Percentiles rank a stretch among this genome's conserved stretches.
These are phyloP conservation scores for Zygoascus sp. DNA, from an alignment of 1,139 yeast species.

Conservation along the genomic window DNA sequence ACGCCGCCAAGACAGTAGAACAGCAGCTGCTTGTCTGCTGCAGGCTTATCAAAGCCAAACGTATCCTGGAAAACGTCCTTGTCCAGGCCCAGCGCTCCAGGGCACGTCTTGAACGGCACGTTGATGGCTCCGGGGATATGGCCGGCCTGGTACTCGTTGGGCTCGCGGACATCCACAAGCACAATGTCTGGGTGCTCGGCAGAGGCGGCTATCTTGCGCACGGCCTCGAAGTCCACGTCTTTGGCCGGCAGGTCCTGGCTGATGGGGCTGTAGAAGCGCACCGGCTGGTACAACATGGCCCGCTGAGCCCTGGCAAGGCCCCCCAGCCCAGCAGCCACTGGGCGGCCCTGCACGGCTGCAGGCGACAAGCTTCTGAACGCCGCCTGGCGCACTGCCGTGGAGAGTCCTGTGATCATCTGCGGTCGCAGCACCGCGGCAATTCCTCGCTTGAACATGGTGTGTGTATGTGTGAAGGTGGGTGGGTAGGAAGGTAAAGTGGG, in stretches of 20 bases:
- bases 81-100: slow-evolving; percentile 84
- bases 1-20: slow-evolving; percentile 94
- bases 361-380: not conserved
- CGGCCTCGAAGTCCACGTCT: slow-evolving; percentile 50
- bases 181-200: slow-evolving; percentile 43
- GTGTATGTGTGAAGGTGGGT: not conserved
- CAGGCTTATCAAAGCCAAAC: slow-evolving; percentile 84
- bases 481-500: not conserved
- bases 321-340: no score
- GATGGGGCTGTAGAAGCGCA: slow-evolving; percentile 28
- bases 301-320: no score
- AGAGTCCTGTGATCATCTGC: not conserved
- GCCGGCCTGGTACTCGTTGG: slow-evolving; percentile 61
- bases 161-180: slow-evolving; percentile 88
- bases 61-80: slow-evolving; percentile 74
- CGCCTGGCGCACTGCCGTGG: not conserved
- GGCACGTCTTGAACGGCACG: slow-evolving; percentile 84
- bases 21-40: slow-evolving; percentile 62
- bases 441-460: not conserved
- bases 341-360: no score
- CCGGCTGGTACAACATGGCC: no score
- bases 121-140: slow-evolving; percentile 85
- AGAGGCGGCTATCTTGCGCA: slow-evolving; percentile 46
- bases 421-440: not conserved
- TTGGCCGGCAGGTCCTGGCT: slow-evolving; percentile 44